Evolutionary conservation across 2,329 filamentous ascomycete genomes (phyloP), one percentile per base, ranked within the genome.

Genomic region (Scorias spongiosa): DNA sequence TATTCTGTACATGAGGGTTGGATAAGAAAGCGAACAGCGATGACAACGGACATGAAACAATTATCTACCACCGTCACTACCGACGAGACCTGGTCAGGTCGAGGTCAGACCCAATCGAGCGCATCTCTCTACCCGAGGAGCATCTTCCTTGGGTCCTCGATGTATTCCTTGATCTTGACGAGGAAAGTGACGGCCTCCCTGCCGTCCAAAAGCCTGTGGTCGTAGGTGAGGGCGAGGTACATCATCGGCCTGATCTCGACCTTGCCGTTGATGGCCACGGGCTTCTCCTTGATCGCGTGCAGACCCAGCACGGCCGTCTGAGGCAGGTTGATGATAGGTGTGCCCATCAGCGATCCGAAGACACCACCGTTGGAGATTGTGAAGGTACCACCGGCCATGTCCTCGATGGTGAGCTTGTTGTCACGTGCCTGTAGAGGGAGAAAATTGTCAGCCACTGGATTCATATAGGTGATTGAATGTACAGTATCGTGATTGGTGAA

Each of bases 341-440:
- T 98, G 42, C 91, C 91, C 84, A 94, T 93, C 47, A 96, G 72
- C 11, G 89, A 95, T 46, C 91, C 91, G 58, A 98, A 98, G 42
- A 98, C 89, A 54, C 91, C 91, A 46, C 91, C 78, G 63, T 95
- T 96, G 72, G 84, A 91, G 70, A 95, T 95, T 48, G 91, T 96
- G 66, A 95, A 98, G 30, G 89, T 95, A 51, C 91, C 91, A 48
- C 91, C 91, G 48, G 91, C 91, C 87, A 98, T 95, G 62, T 98
- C 91, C 69, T 98, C 91, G 56, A 98, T 95, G 2, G 91, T 96
- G 52, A 98, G 76, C 70, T 96, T 96, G 64, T 83, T 82, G 61
- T 95, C 88, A 50, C 91, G 84, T 50, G 91, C 91, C 85, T 88
- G 51, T 10, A 5, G 17, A 12, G 11, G 11, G 17, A 12, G 11